Evolutionary conservation across 2,329 filamentous ascomycete genomes (phyloP).

Genomic region (Microdochium nivale): DNA sequence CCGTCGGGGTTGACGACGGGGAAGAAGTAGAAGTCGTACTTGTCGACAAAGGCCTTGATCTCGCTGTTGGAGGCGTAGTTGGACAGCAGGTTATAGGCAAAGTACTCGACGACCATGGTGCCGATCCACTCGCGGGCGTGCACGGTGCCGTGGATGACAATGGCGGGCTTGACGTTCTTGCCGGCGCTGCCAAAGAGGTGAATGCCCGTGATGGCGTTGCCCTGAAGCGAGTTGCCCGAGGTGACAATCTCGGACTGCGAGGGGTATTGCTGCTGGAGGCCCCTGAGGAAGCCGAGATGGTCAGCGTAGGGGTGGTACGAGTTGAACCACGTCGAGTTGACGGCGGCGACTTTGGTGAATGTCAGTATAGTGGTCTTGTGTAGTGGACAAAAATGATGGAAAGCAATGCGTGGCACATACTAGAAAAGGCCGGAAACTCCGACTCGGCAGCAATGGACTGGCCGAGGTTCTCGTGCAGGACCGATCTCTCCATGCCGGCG

Average conservation of each 20-base stretch:
- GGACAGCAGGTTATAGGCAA: slow-evolving; percentile 35
- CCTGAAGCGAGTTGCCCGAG: slow-evolving; percentile 34
- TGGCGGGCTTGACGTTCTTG: slow-evolving; percentile 35
- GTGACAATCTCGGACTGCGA: slow-evolving; percentile 37
- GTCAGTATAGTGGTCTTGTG: slow-evolving; percentile 8
- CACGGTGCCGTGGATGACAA: slow-evolving; percentile 43
- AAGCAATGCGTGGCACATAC: slow-evolving; percentile 9
- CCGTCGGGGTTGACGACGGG: slow-evolving; percentile 45
- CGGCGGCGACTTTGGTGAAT: slow-evolving; percentile 9
- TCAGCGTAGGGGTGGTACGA: slow-evolving; percentile 45
- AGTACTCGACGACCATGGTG: slow-evolving; percentile 42
- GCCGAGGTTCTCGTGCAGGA: slow-evolving; percentile 31
- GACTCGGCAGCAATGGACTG: slow-evolving; percentile 26
- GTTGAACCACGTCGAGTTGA: slow-evolving; percentile 37
- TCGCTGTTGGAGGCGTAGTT: slow-evolving; percentile 29
- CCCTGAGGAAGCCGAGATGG: slow-evolving; percentile 37
- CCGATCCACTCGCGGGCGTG: slow-evolving; percentile 50
- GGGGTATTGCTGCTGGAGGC: slow-evolving; percentile 34
- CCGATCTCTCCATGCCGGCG: slow-evolving; percentile 18
- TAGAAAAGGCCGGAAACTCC: slow-evolving; percentile 17
- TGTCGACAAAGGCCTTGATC: slow-evolving; percentile 37
- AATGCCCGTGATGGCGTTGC: slow-evolving; percentile 49
- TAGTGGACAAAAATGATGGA: no score
- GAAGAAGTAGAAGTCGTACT: slow-evolving; percentile 50
- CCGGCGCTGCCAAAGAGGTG: slow-evolving; percentile 39